Evolutionary conservation across 352 stramenopile genomes (phyloP), one percentile per base, ranked within the genome.

Genomic region (Pythium monospermum): DNA sequence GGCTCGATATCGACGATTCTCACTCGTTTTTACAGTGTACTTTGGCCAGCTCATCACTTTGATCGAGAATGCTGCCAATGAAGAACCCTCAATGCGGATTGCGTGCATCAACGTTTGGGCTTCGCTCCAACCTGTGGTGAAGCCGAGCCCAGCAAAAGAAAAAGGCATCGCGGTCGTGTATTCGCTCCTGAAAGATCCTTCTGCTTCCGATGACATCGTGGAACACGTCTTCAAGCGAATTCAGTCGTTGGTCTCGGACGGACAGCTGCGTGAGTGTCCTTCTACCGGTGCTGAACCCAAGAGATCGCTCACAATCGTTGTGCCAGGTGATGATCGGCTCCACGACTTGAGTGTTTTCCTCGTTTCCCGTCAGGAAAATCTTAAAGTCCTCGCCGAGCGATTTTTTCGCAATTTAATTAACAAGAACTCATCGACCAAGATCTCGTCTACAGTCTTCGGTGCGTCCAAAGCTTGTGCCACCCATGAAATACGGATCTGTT

Each of bases 51-150:
- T 62, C 3, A 27, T 67, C 15, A 12, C 32, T 6, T n/a, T n/a
- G n/a, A 41, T 52, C 18, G 28, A 47, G 10, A 56, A 19, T 2
- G 23, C 40, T 12, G 11, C 3, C 7, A 10, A 18, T 8, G 27
- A 33, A 19, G 19, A 42, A 13, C 6, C 26, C 19, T 2, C n/a
- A 18, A 22, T 61, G 27, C 27, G 16, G 12, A 39, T 56, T 4
- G 43, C 35, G 19, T 51, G 52, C 31, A 42, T 67, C 23, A 43
- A 62, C 19, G 59, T 61, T 15, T 67, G 59, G 59, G 30, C 52
- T 35, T 19, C 16, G 10, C 28, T 67, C 21, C 52, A 61, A 31
- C 45, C 59, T 22, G 19, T 35, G 2, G 49, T 61, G 59, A 59
- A 51, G 21, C 59, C 59, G 30, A 44, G 35, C 30, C 26, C 16